Evolutionary conservation across 352 stramenopile species (phyloP).

Genomic region (Phytophthora gonapodyides): DNA sequence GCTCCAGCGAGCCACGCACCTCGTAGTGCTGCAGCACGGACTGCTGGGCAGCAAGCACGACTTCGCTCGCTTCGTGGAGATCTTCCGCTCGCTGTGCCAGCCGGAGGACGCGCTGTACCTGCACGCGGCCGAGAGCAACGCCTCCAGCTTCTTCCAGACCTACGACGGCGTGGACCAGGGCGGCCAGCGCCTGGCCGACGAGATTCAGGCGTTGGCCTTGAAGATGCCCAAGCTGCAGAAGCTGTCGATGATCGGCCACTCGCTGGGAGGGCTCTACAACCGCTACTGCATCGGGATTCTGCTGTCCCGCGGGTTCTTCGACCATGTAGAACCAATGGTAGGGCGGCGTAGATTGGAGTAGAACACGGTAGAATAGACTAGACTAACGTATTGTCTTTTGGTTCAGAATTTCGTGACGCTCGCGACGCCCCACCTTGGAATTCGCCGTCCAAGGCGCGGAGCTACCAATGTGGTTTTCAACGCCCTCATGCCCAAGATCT

Average conservation of each 20-base stretch:
- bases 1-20: slow-evolving; percentile 44
- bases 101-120: slow-evolving; percentile 50
- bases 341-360: not conserved
- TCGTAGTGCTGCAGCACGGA: slow-evolving; percentile 77
- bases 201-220: slow-evolving; percentile 56
- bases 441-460: slow-evolving; percentile 60
- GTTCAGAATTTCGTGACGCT: slow-evolving; percentile 82
- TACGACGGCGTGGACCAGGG: slow-evolving; percentile 79
- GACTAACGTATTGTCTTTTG: slow-evolving; percentile 9
- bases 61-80: slow-evolving; percentile 57
- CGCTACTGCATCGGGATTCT: slow-evolving; percentile 77
- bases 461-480: slow-evolving; percentile 75
- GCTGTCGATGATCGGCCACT: slow-evolving; percentile 80
- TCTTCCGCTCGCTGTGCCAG: slow-evolving; percentile 55
- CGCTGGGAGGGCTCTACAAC: slow-evolving; percentile 79
- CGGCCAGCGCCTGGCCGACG: slow-evolving; percentile 68
- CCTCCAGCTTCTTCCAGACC: slow-evolving; percentile 66
- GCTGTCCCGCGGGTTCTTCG: slow-evolving; percentile 73
- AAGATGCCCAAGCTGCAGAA: slow-evolving; percentile 67
- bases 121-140: slow-evolving; percentile 56
- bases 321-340: slow-evolving; percentile 72
- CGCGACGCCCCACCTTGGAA: slow-evolving; percentile 77
- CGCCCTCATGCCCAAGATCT: slow-evolving; percentile 62
- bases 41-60: slow-evolving; percentile 70
- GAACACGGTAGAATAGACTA: not conserved